Percentiles rank a stretch among this genome's conserved stretches.
These are phyloP conservation scores for Suillus lakei DNA, from an alignment of 768 basidiomycete genomes.

Conservation along the genomic window DNA sequence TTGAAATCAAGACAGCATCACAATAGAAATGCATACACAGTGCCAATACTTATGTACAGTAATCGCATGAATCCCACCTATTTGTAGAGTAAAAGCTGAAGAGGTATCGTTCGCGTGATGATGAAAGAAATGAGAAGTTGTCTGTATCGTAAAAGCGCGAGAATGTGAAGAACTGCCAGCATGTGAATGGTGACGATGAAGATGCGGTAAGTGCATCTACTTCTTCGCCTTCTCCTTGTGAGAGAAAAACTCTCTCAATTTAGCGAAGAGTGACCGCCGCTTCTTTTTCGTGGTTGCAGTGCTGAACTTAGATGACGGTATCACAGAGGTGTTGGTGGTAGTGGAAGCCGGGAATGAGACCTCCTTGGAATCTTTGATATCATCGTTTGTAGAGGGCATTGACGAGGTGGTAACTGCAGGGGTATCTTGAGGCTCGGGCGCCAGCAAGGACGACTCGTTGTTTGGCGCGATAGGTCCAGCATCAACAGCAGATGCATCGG, in stretches of 20 bases:
- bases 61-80: conserved; percentile 11
- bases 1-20: conserved; percentile 19
- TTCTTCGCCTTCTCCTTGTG: conserved; percentile 51
- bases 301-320: conserved; percentile 41
- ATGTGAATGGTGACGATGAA: neutral
- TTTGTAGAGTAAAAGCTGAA: conserved; percentile 1
- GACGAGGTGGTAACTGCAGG: neutral
- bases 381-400: neutral
- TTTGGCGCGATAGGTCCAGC: neutral
- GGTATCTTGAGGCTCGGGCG: neutral
- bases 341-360: conserved; percentile 26
- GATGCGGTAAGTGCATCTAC: conserved; percentile 23
- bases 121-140: conserved; percentile 17
- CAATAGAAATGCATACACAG: conserved; percentile 8
- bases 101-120: conserved; percentile 23
- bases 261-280: conserved; percentile 56
- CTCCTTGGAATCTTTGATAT: conserved; percentile 9
- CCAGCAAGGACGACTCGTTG: neutral
- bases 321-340: conserved; percentile 20
- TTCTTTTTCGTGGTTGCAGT: conserved; percentile 52
- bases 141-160: conserved; percentile 8
- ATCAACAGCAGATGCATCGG: neutral
- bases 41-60: conserved; percentile 21
- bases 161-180: neutral
- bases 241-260: conserved; percentile 54